Percentiles rank a stretch among this genome's conserved stretches.
These are phyloP conservation scores for Phlebopus sp. DNA, from an alignment of 1,284 basidiomycete species.

Conservation along the genomic window DNA sequence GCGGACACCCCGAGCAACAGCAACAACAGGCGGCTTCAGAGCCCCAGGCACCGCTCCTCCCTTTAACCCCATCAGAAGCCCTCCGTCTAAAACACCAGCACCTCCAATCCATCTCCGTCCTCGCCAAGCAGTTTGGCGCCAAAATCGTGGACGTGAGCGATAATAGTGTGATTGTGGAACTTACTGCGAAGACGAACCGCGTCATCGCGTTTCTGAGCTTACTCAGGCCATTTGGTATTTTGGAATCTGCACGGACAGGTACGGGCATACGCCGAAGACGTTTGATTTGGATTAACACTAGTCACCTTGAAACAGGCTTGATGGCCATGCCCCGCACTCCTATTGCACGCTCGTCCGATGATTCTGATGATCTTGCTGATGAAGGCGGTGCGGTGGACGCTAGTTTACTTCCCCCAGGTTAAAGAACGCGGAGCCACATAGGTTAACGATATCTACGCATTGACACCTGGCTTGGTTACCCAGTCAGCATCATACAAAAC, in stretches of 20 bases:
- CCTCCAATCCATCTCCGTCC: conserved; percentile 80
- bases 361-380: conserved; percentile 49
- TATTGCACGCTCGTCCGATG: conserved; percentile 65
- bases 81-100: conserved; percentile 90
- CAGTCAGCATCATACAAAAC: background rate
- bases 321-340: conserved; percentile 98
- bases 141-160: conserved; percentile 94
- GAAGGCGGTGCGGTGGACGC: conserved; percentile 69
- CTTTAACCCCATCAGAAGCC: conserved; percentile 76
- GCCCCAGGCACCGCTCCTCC: conserved; percentile 35
- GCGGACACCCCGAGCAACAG: conserved; percentile 38
- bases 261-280: conserved; percentile 23
- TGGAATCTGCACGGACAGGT: conserved; percentile 94
- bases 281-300: background rate
- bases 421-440: conserved; percentile 22
- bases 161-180: conserved; percentile 91
- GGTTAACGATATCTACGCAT: background rate
- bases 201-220: conserved; percentile 94
- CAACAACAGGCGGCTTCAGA: conserved; percentile 22
- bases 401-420: conserved; percentile 88
- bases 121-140: conserved; percentile 89
- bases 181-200: conserved; percentile 88
- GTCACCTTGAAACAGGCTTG: conserved; percentile 54
- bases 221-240: conserved; percentile 91
- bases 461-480: background rate